Percentiles rank a stretch among this genome's conserved stretches.
phyloP scores from a whole-genome alignment of 2,329 filamentous ascomycete species.

The Coniella lustricola region DNA sequence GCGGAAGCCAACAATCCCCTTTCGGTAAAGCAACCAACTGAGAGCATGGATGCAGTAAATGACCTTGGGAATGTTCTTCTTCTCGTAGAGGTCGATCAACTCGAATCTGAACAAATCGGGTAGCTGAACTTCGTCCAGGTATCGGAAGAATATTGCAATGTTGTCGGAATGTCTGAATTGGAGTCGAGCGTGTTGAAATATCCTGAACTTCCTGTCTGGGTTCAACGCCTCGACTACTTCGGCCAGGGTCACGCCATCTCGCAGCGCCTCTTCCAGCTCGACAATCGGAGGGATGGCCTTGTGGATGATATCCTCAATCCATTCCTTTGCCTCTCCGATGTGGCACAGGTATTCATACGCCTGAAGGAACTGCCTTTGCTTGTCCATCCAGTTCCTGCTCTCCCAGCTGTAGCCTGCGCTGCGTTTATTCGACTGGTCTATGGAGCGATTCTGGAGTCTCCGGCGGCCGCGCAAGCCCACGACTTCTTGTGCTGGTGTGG shows the following conservation, averaged over 20 bases:
- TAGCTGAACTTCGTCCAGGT: slow-evolving; percentile 82
- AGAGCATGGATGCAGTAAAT: slow-evolving; percentile 98
- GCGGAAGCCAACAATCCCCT: slow-evolving; percentile 89
- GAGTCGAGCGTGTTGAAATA: slow-evolving; percentile 77
- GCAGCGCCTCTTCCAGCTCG: slow-evolving; percentile 82
- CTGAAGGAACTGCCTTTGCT: slow-evolving; percentile 90
- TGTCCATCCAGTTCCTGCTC: slow-evolving; percentile 95
- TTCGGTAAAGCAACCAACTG: slow-evolving; percentile 93
- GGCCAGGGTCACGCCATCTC: slow-evolving; percentile 88
- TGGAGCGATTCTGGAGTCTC: slow-evolving; percentile 64
- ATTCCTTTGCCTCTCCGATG: slow-evolving; percentile 97
- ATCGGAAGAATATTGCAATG: slow-evolving; percentile 91
- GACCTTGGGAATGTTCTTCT: slow-evolving; percentile 98
- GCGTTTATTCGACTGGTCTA: slow-evolving; percentile 38
- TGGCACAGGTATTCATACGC: slow-evolving; percentile 98
- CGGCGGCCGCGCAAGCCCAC: slow-evolving; percentile 79
- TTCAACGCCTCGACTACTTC: slow-evolving; percentile 89
- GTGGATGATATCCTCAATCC: slow-evolving; percentile 89
- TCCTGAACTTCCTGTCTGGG: slow-evolving; percentile 66
- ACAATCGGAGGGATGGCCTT: slow-evolving; percentile 85
- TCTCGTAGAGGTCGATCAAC: slow-evolving; percentile 95
- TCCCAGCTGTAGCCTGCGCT: slow-evolving; percentile 62
- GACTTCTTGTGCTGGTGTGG: slow-evolving; percentile 74
- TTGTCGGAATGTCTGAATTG: slow-evolving; percentile 98
- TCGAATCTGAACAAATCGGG: slow-evolving; percentile 97